These are phyloP conservation scores for Chamaecyparis obtusa DNA, from an alignment of 75 land plant species.

Conservation along the genomic window DNA sequence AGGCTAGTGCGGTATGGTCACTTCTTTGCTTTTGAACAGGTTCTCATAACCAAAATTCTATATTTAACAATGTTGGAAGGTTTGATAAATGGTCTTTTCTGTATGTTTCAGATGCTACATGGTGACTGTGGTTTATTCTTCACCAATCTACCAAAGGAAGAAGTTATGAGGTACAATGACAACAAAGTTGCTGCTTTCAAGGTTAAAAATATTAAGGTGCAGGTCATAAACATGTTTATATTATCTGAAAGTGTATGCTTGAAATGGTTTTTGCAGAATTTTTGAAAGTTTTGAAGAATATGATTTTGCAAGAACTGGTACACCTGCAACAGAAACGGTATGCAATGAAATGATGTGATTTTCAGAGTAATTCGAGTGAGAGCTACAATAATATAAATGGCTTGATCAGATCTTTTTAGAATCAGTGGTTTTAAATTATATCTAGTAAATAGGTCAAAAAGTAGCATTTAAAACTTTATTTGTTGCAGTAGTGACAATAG, in stretches of 20 bases:
- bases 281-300: slow-evolving; percentile 73
- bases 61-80: not conserved
- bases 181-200: not conserved
- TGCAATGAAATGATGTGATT: slow-evolving; percentile 3
- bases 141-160: slow-evolving; percentile 77
- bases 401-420: not conserved
- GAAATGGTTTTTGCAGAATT: slow-evolving; percentile 39
- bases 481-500: not conserved
- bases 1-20: slow-evolving; percentile 67
- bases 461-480: not conserved
- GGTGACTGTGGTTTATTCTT: slow-evolving; percentile 79
- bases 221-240: not conserved
- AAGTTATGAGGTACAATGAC: slow-evolving; percentile 51
- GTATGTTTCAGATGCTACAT: slow-evolving; percentile 51
- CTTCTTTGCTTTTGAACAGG: not conserved
- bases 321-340: slow-evolving; percentile 81
- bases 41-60: not conserved
- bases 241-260: slow-evolving; percentile 3
- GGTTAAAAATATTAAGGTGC: slow-evolving; percentile 10
- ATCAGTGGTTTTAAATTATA: not conserved
- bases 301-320: slow-evolving; percentile 96
- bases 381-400: not conserved
- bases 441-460: not conserved
- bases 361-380: not conserved
- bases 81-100: not conserved